Percentiles rank a stretch among this genome's conserved stretches.
Evolutionary conservation across 139 green algal genomes (phyloP).

Genomic region (Edaphochlamys debaryana): DNA sequence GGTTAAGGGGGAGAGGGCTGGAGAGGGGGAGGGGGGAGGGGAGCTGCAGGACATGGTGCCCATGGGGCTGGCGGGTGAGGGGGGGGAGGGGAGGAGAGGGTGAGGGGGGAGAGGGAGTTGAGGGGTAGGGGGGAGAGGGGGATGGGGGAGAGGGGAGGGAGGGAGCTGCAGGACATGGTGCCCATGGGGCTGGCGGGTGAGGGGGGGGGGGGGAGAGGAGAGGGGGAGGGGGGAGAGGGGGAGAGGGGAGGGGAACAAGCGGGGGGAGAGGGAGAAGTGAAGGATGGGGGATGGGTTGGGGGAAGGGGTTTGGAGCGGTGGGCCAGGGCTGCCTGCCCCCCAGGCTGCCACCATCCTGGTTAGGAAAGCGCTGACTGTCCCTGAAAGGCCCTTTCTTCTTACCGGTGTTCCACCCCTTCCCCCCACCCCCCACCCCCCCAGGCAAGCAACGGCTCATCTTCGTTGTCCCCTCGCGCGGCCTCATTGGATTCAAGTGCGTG

Average conservation of each 20-base stretch:
- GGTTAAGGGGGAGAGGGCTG: background rate
- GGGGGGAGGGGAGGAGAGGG: background rate
- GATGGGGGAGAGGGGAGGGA: constrained; percentile 73
- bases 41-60: constrained; percentile 80
- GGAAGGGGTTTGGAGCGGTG: no score
- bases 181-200: background rate
- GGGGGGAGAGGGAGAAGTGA: constrained; percentile 72
- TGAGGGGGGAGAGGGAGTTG: background rate
- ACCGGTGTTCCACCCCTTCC: no score
- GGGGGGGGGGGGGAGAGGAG: background rate
- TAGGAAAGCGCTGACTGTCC: no score
- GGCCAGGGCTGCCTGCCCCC: no score
- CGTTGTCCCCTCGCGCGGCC: constrained; percentile 66
- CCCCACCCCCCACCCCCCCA: background rate
- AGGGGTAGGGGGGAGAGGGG: no score
- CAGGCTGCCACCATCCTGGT: no score
- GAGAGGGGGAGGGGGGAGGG: no score
- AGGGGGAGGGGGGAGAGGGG: background rate
- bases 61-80: constrained; percentile 24
- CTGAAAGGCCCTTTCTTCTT: no score
- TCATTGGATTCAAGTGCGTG: constrained; percentile 57
- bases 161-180: constrained; percentile 69
- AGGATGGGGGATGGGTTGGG: no score
- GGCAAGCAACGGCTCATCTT: constrained; percentile 80
- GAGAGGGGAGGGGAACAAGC: no score